Evolutionary conservation across 1,284 basidiomycete genomes (phyloP).

Genomic region (Kwoniella shivajii): DNA sequence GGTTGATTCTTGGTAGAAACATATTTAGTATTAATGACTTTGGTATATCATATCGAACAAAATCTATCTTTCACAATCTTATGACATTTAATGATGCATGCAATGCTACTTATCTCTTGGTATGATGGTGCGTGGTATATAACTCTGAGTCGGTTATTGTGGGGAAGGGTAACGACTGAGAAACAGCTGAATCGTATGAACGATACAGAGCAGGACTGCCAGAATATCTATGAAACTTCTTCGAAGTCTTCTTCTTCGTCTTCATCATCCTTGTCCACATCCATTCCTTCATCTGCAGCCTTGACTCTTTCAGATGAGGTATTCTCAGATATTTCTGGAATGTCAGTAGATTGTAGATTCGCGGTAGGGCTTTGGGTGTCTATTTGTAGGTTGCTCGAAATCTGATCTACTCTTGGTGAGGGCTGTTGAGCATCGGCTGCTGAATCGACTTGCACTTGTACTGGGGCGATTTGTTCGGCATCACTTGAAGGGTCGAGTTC

Average conservation of each 20-base stretch:
- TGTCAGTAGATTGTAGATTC: not conserved
- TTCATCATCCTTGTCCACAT: constrained; percentile 23
- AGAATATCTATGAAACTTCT: constrained; percentile 26
- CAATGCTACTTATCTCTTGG: not conserved
- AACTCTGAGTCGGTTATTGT: not conserved
- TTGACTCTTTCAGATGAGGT: no score
- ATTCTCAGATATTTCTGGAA: not conserved
- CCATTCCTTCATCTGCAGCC: constrained; percentile 2
- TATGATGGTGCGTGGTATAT: not conserved
- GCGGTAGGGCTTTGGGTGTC: not conserved
- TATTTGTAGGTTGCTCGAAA: no score
- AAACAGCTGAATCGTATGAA: no score
- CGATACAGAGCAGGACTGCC: no score
- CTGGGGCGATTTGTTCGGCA: no score
- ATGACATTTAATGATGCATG: no score
- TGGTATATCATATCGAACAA: no score
- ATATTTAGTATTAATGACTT: no score
- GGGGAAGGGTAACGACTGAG: no score
- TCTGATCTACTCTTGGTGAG: not conserved
- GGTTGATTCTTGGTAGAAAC: no score
- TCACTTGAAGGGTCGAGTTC: no score
- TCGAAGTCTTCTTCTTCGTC: constrained; percentile 40
- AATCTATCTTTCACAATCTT: no score
- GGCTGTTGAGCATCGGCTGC: not conserved
- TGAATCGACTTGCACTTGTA: not conserved